phyloP scores from a whole-genome alignment of 306 rosid genomes.

The Pyrus pyrifolia region DNA sequence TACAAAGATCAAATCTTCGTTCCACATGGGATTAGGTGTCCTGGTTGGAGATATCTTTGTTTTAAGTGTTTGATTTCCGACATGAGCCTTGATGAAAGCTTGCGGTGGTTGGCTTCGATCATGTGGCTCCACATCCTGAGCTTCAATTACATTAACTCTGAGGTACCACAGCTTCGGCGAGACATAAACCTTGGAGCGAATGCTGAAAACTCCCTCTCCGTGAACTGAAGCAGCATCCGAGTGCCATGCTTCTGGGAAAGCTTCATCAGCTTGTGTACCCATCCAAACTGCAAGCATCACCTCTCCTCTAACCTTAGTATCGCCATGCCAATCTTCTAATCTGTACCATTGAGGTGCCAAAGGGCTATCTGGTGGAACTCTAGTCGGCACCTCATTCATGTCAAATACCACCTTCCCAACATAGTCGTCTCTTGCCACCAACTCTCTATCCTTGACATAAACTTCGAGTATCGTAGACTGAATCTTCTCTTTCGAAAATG shows the following conservation, averaged over 20 bases:
- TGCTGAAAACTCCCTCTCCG: slow-evolving; percentile 58
- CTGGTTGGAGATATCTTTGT: slow-evolving; percentile 50
- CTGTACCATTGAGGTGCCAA: slow-evolving; percentile 85
- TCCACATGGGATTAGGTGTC: slow-evolving; percentile 63
- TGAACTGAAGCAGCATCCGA: slow-evolving; percentile 58
- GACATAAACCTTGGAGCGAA: slow-evolving; percentile 74
- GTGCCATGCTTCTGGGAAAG: slow-evolving; percentile 84
- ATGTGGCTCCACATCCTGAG: slow-evolving; percentile 60
- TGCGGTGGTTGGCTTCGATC: slow-evolving; percentile 58
- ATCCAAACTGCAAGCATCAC: slow-evolving; percentile 87
- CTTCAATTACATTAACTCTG: slow-evolving; percentile 75
- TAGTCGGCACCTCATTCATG: slow-evolving; percentile 77
- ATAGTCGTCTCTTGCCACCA: slow-evolving; percentile 60
- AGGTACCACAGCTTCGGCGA: slow-evolving; percentile 78
- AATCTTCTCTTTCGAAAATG: slow-evolving; percentile 72
- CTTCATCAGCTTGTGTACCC: slow-evolving; percentile 87
- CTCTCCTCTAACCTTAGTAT: slow-evolving; percentile 50
- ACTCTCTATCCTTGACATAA: slow-evolving; percentile 46
- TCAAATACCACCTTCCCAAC: slow-evolving; percentile 65
- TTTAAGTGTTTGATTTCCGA: slow-evolving; percentile 63
- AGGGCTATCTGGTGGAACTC: slow-evolving; percentile 86
- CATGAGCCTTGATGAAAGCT: slow-evolving; percentile 58
- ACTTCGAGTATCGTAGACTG: slow-evolving; percentile 65
- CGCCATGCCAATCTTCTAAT: slow-evolving; percentile 37
- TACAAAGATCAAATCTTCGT: slow-evolving; percentile 72